Evolutionary conservation across 768 basidiomycete genomes (phyloP), one percentile per base, ranked within the genome.

Genomic region (Termitomyces sp.): DNA sequence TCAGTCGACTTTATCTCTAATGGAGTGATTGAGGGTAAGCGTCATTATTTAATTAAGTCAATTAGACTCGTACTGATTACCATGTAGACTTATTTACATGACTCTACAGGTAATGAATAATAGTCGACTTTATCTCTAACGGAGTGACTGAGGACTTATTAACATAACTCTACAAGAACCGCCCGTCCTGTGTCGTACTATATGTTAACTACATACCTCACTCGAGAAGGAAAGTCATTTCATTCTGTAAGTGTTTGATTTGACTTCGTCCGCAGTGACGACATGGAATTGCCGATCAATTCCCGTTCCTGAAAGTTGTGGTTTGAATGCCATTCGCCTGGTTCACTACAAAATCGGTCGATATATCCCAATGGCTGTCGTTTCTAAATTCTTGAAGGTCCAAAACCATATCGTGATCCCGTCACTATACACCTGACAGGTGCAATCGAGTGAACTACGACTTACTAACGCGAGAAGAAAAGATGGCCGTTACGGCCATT

Each of bases 401-500:
- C 7, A 64, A 41, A 33, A 64, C 63, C 59, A 57, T 29, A 20
- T 10, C 1, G n/a, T 13, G 5, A 18, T 24, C 7, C 5, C 9
- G n/a, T 16, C 3, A 29, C 10, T 22, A 16, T 29, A 41, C 12
- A 13, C 22, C 16, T 41, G 12, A 26, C 34, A 24, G 24, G 16
- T 18, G 44, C 31, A 5, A 13, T 24, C 39, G 39, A 8, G 13
- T 18, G 18, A 15, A 8, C 18, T n/a, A 47, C 20, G 39, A 65
- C 64, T 59, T 44, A 65, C 64, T 65, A 20, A 65, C 64, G 29
- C 48, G 64, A 13, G 47, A 34, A 4, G 64, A 65, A 34, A 63
- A 65, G 9, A 65, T 65, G 9, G 64, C 62, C 4, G 64, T 65
- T 8, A 61, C 44, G 8, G 64, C 64, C 50, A 65, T 65, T 18